Evolutionary conservation across 1,139 yeast genomes (phyloP).

Genomic region (Entelexis sorbosivorans): DNA sequence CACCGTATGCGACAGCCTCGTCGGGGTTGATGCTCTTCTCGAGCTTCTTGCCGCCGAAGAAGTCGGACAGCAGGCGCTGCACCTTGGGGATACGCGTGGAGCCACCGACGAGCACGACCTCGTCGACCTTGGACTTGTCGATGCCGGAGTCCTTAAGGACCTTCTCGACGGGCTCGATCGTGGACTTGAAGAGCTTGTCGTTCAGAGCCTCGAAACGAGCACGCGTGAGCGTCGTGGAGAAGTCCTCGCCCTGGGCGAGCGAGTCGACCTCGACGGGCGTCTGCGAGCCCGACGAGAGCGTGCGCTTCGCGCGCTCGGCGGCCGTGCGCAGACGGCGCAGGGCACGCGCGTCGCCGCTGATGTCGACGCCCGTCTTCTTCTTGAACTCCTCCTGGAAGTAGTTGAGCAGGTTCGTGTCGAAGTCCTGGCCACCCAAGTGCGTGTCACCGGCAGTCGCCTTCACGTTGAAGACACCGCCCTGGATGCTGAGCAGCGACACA

Average conservation of each 20-base stretch:
- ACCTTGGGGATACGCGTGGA: slow-evolving; percentile 92
- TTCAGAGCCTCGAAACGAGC: slow-evolving; percentile 85
- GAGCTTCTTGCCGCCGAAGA: slow-evolving; percentile 83
- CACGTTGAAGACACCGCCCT: slow-evolving; percentile 93
- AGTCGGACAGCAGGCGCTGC: slow-evolving; percentile 75
- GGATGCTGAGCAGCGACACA: slow-evolving; percentile 84
- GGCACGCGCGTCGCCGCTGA: slow-evolving; percentile 67
- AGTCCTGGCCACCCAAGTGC: slow-evolving; percentile 96
- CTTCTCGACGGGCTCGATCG: slow-evolving; percentile 77
- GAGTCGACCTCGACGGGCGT: slow-evolving; percentile 82
- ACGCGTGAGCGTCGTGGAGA: slow-evolving; percentile 73
- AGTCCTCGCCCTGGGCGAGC: slow-evolving; percentile 67
- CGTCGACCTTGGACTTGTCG: slow-evolving; percentile 70
- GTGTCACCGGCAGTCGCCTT: slow-evolving; percentile 98
- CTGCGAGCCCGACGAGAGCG: slow-evolving; percentile 76
- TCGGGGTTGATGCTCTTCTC: slow-evolving; percentile 84
- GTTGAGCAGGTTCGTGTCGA: slow-evolving; percentile 70
- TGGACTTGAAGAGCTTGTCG: slow-evolving; percentile 74
- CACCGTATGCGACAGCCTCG: slow-evolving; percentile 98
- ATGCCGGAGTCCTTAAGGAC: slow-evolving; percentile 72
- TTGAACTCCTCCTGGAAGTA: slow-evolving; percentile 74
- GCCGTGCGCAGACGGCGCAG: slow-evolving; percentile 83
- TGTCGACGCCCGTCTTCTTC: slow-evolving; percentile 72
- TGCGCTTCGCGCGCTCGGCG: slow-evolving; percentile 87
- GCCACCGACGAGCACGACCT: slow-evolving; percentile 84